These are phyloP conservation scores for Hymenoscyphus repandus DNA, from an alignment of 2,329 filamentous ascomycete species.

Conservation along the genomic window DNA sequence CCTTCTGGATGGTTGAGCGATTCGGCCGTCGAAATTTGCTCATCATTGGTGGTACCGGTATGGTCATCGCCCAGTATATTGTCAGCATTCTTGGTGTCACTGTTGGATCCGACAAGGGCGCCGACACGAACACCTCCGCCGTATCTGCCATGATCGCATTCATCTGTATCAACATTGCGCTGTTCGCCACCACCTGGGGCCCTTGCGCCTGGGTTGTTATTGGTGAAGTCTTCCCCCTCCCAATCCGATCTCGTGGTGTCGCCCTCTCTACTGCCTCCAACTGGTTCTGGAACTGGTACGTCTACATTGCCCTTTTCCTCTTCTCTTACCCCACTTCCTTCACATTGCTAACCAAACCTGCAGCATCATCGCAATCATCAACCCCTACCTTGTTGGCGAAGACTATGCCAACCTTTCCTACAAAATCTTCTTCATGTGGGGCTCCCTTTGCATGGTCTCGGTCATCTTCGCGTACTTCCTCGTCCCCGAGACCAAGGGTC, in stretches of 20 bases:
- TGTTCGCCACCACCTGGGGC: constrained; percentile 82
- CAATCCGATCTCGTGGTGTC: constrained; percentile 80
- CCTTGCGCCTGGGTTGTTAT: constrained; percentile 75
- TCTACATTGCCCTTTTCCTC: too few species aligned
- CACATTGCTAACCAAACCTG: too few species aligned
- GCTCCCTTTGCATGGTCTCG: constrained; percentile 60
- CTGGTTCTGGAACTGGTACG: constrained; percentile 31
- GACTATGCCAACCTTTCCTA: constrained; percentile 63
- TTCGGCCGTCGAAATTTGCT: constrained; percentile 77
- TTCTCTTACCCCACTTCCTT: too few species aligned
- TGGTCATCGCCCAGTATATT: constrained; percentile 82
- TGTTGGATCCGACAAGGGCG: constrained; percentile 61
- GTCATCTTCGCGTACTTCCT: constrained; percentile 68
- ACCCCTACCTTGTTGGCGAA: constrained; percentile 73
- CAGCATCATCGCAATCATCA: constrained; percentile 72
- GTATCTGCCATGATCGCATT: constrained; percentile 72
- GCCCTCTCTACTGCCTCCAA: constrained; percentile 48
- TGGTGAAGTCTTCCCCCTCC: constrained; percentile 81
- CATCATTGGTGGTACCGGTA: constrained; percentile 71
- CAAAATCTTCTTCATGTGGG: constrained; percentile 77
- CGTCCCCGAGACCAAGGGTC: constrained; percentile 85
- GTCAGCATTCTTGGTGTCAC: constrained; percentile 71
- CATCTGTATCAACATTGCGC: constrained; percentile 81
- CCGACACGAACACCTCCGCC: constrained; percentile 38
- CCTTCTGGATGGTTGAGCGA: constrained; percentile 80